Evolutionary conservation across 2,329 filamentous ascomycete species (phyloP), one percentile per base, ranked within the genome.

Genomic region (Chaetothyriales sp.): DNA sequence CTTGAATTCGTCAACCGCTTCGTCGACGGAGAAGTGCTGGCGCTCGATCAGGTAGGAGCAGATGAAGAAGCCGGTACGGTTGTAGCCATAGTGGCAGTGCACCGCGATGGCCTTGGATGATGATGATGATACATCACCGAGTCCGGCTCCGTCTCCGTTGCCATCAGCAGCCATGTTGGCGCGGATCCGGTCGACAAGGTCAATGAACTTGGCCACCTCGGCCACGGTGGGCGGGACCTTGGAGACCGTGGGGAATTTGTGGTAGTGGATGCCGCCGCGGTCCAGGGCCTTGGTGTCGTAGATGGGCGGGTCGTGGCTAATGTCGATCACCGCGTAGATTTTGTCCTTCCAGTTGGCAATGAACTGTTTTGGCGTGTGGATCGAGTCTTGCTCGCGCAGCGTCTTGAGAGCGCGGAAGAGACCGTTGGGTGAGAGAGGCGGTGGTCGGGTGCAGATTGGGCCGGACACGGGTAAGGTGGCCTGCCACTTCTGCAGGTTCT

Each of bases 51-150:
- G 72, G 63, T 95, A 96, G 61, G 82, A 87, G 28, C 86, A 83
- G 48, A 96, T 79, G 63, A 95, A 85, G 65, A 90, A 95, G 0
- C 90, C 90, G 0, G 90, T 95, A 19, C 89, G 78, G 64, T 96
- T 95, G 70, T 93, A 95, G 0, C 90, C 90, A 60, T 95, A 95
- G 62, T 96, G 90, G 61, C 90, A 96, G 64, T 96, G 90, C 0
- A 95, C 86, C 2, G 83, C 89, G 48, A 95, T 77, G 46, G 82
- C 61, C 12, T 68, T 68, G n/a, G 64, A 64, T 18, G 57, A 60
- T 47, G n/a, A 25, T 45, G 50, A 12, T 57, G 50, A n/a, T n/a
- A n/a, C n/a, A n/a, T n/a, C n/a, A n/a, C n/a, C n/a, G n/a, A n/a
- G n/a, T n/a, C n/a, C n/a, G n/a, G n/a, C n/a, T n/a, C n/a, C n/a